Evolutionary conservation across 192 early-diverging fungal genomes (phyloP), one percentile per base, ranked within the genome.

Genomic region (Coemansia aciculifera): DNA sequence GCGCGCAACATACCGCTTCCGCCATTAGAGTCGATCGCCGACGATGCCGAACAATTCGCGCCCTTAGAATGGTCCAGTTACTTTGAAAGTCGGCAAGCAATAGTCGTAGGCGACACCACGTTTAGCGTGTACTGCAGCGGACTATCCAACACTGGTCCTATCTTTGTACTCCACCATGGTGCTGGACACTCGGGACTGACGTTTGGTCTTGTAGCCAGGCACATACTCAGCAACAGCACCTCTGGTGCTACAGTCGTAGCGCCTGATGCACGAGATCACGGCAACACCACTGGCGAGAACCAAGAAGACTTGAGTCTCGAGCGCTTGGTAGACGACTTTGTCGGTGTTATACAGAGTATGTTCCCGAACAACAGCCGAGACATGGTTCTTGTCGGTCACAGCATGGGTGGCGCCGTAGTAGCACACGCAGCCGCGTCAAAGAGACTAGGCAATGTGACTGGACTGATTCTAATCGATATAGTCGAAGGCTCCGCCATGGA

Each of bases 81-180:
- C 69, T 90, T 90, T 83, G 86, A 90, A 13, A 72, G 75, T 11
- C 71, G 71, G n/a, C 59, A 64, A 10, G 38, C 39, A 1, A 52
- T 87, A 9, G 59, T 59, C 5, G 72, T 85, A 10, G 78, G 38
- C 13, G 72, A 80, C 42, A 78, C 81, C 29, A 61, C 68, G 40
- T 86, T 86, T 70, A 82, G 75, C 62, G 75, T 84, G 10, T 84
- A 77, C 49, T 29, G 63, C 40, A 70, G 68, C 62, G 72, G 78
- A 1, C 49, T 69, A 0, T 3, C 37, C 38, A 68, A 72, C 70
- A 38, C 67, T 9, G 85, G 84, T n/a, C 89, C 90, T 0, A 27
- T 91, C 3, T 92, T 93, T 83, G 83, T 93, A 31, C 75, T 92
- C 68, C 91, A 92, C 79, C 92, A 94, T 75, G 92, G 92, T n/a